phyloP scores from a whole-genome alignment of 2,329 filamentous ascomycete genomes.

The Diaporthe ilicicola region DNA sequence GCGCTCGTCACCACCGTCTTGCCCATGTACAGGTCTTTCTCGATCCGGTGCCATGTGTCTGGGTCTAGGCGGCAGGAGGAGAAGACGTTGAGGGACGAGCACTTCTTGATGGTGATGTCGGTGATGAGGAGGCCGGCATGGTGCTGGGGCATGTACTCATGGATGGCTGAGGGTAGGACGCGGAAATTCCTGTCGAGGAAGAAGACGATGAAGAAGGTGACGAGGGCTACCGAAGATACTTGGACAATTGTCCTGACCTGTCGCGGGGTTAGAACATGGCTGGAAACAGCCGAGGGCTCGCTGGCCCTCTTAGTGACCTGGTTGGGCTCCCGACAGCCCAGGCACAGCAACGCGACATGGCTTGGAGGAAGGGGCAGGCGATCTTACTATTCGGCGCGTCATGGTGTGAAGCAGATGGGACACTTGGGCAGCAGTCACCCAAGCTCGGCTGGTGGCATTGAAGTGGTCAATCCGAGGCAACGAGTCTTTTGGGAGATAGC shows the following conservation, averaged over 20 bases:
- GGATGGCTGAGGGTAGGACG: conserved; percentile 84
- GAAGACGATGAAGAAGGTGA: conserved; percentile 77
- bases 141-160: conserved; percentile 86
- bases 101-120: conserved; percentile 81
- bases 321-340: neutral
- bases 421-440: conserved; percentile 28
- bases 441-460: conserved; percentile 32
- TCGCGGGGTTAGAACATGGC: neutral
- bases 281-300: neutral
- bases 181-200: conserved; percentile 90
- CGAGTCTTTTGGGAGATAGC: conserved; percentile 15
- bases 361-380: neutral
- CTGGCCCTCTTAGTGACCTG: no score
- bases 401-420: conserved; percentile 21
- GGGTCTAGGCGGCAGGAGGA: conserved; percentile 79
- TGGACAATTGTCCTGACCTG: conserved; percentile 77
- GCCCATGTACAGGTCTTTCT: conserved; percentile 88
- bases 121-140: conserved; percentile 86
- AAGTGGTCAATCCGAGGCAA: conserved; percentile 23
- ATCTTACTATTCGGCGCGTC: conserved; percentile 34
- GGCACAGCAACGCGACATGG: neutral
- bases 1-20: conserved; percentile 78
- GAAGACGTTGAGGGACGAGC: conserved; percentile 77
- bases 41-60: conserved; percentile 79
- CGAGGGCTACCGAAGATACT: conserved; percentile 70